phyloP scores from a whole-genome alignment of 2,329 filamentous ascomycete species.

The Ophiostoma novo-ulmi region DNA sequence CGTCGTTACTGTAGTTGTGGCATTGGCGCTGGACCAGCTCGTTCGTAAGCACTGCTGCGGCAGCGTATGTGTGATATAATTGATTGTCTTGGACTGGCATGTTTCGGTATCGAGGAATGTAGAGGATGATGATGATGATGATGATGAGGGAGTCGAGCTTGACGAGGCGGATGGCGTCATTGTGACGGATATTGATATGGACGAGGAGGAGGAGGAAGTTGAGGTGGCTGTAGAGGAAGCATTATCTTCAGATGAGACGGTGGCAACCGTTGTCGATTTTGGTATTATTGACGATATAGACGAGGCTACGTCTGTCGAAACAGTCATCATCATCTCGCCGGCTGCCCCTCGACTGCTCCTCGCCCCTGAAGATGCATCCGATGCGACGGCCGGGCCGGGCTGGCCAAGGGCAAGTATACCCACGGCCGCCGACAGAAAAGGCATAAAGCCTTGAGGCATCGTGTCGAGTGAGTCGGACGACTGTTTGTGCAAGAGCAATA shows the following conservation, averaged over 20 bases:
- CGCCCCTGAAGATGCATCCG: conserved; percentile 16
- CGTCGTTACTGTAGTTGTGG: conserved; percentile 20
- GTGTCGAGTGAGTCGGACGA: background rate
- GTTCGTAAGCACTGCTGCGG: conserved; percentile 70
- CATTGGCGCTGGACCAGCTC: conserved; percentile 44
- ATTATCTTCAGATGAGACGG: background rate
- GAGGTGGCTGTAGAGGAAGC: background rate
- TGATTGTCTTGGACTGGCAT: conserved; percentile 62
- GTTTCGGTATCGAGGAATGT: conserved; percentile 33
- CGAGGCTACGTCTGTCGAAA: background rate
- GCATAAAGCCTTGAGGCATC: conserved; percentile 27
- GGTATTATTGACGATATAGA: conserved; percentile 3
- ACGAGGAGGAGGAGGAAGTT: background rate
- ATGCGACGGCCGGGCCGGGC: conserved; percentile 23
- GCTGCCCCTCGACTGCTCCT: conserved; percentile 7
- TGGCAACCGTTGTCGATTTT: background rate
- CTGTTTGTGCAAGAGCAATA: background rate
- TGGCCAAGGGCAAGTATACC: conserved; percentile 27
- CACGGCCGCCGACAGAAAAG: conserved; percentile 27
- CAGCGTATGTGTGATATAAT: conserved; percentile 74
- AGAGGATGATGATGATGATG: background rate
- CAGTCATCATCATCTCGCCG: background rate
- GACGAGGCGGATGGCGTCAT: conserved; percentile 14
- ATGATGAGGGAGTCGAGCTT: background rate
- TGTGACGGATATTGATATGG: conserved; percentile 17